Conservation (phyloP, 2,329 filamentous ascomycete genomes). For the Tolypocladium album region DNA sequence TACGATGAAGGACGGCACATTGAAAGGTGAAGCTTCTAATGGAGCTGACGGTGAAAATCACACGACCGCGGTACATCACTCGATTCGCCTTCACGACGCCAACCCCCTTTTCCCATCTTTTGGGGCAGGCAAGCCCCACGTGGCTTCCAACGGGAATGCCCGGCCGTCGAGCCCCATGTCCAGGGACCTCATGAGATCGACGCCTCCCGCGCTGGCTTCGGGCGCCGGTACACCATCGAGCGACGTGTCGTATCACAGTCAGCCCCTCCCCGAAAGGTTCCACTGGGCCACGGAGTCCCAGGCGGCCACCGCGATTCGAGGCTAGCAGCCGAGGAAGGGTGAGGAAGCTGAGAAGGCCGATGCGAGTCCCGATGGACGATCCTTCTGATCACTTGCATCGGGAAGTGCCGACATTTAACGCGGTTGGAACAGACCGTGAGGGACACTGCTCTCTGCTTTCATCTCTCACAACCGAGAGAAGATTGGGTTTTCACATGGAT, state of each 20-base stretch:
- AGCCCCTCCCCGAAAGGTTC: slow-evolving; percentile 32
- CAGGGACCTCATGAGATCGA: slow-evolving; percentile 27
- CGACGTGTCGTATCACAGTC: slow-evolving; percentile 26
- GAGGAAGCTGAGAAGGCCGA: neutral
- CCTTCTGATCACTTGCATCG: neutral
- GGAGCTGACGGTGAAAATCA: slow-evolving; percentile 1
- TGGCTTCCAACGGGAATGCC: slow-evolving; percentile 9
- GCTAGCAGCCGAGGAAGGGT: slow-evolving; percentile 13
- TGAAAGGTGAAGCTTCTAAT: slow-evolving; percentile 29
- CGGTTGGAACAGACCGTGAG: neutral
- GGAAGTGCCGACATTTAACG: neutral
- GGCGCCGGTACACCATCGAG: slow-evolving; percentile 35
- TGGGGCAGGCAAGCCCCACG: slow-evolving; percentile 7
- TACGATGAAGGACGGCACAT: slow-evolving; percentile 35
- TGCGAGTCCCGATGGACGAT: neutral
- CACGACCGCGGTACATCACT: slow-evolving; percentile 1
- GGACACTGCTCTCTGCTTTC: neutral
- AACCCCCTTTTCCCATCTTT: slow-evolving; percentile 7
- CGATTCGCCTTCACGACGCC: slow-evolving; percentile 16
- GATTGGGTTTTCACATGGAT: neutral
- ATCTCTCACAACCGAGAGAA: neutral
- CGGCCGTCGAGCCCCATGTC: slow-evolving; percentile 19
- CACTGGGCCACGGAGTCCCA: slow-evolving; percentile 36
- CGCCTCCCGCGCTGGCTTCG: slow-evolving; percentile 34
- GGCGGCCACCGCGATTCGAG: slow-evolving; percentile 36